Evolutionary conservation across 768 basidiomycete genomes (phyloP), one percentile per base, ranked within the genome.

Genomic region (Naganishia vishniacii): DNA sequence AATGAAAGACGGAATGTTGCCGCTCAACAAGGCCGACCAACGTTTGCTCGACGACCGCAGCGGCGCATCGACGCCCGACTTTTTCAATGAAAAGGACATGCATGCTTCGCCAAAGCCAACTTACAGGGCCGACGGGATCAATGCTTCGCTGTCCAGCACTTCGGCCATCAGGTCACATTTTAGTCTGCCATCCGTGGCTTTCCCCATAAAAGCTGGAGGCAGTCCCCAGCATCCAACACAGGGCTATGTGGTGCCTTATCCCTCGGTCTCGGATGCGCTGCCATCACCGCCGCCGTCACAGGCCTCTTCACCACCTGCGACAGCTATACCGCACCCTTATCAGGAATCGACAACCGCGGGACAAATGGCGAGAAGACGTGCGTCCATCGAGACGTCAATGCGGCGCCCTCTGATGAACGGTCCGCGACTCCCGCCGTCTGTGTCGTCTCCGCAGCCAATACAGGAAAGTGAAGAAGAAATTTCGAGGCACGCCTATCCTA

Each of bases 1-100:
- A 7, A 70, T 74, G 42, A 65, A 74, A 51, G 76, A 78, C 12
- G 77, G 76, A 0, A 66, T 73, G 44, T 68, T 78, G 46, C 75
- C 75, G 0, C 62, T 67, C 26, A 73, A 61, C 41, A 68, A 69
- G 49, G 66, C 59, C 3, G 75, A 77, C 62, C 70, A 72, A 44
- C 66, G 65, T 9, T 56, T 71, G 12, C 64, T 72, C 5, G 73
- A 76, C 12, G 68, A 53, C 32, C 37, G 47, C 15, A 66, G 65
- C 34, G 59, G 31, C 11, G 26, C 56, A 16, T 29, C 32, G 20
- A 53, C 65, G 13, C 65, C 65, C 11, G 61, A 44, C 28, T 45
- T 47, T 26, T 41, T 41, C 25, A 42, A 59, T 29, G 44, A 47
- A 56, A 58, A 58, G 26, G 37, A 2, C 2, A 16, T 53, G 25